Percentiles rank a stretch among this genome's conserved stretches.
These are phyloP conservation scores for Tulasnella sp. DNA, from an alignment of 768 basidiomycete species.

Conservation along the genomic window DNA sequence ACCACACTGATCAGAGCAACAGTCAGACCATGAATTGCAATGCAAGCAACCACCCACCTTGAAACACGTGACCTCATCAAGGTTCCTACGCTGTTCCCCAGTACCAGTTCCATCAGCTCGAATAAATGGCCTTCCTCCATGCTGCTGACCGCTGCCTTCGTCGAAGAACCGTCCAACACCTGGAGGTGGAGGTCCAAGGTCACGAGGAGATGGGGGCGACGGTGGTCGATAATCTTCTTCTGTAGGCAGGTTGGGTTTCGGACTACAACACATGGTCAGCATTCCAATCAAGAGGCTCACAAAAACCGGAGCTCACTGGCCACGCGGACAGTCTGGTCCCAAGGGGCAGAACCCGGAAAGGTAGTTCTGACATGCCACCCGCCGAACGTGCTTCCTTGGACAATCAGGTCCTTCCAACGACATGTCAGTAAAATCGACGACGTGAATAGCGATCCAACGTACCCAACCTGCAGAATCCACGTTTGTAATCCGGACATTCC, in stretches of 20 bases:
- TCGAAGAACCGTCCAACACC: conserved; percentile 69
- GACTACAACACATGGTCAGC: conserved; percentile 34
- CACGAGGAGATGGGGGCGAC: conserved; percentile 57
- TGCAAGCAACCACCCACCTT: conserved; percentile 34
- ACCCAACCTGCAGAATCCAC: conserved; percentile 95
- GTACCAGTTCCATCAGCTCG: conserved; percentile 25
- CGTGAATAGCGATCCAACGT: conserved; percentile 22
- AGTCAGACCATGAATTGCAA: background rate
- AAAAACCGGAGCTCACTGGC: conserved; percentile 53
- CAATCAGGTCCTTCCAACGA: conserved; percentile 57
- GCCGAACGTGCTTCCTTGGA: conserved; percentile 82
- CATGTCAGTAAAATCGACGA: background rate
- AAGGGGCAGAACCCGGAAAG: conserved; percentile 86
- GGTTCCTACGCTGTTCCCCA: conserved; percentile 42
- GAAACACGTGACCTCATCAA: conserved; percentile 78
- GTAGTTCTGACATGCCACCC: conserved; percentile 83
- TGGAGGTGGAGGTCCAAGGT: conserved; percentile 82
- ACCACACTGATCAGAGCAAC: conserved; percentile 46
- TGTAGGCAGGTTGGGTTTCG: conserved; percentile 59
- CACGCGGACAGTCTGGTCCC: conserved; percentile 74
- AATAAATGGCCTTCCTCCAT: conserved; percentile 21
- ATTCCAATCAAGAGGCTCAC: conserved; percentile 17
- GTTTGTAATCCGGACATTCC: conserved; percentile 89
- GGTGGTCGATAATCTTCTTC: conserved; percentile 67
- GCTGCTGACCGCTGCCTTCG: conserved; percentile 47